Conservation (phyloP, 768 basidiomycete genomes). For the Collybia sp. region DNA sequence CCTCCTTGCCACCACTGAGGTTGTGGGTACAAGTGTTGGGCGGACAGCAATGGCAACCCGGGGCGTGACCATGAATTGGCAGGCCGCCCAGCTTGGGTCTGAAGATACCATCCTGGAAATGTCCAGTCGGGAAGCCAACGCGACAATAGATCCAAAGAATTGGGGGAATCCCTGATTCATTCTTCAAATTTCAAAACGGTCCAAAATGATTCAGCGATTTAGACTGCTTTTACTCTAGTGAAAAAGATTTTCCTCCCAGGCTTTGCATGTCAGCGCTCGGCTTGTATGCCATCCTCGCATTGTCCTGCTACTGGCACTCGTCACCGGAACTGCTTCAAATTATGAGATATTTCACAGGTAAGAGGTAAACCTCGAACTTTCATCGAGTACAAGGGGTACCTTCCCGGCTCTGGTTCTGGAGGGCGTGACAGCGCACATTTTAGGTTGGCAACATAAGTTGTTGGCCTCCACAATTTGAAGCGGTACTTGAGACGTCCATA, state of each 20-base stretch:
- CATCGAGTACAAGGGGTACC: constrained; percentile 30
- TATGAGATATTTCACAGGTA: too few species aligned
- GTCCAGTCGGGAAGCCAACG: too few species aligned
- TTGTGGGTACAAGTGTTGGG: too few species aligned
- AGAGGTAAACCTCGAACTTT: constrained; percentile 27
- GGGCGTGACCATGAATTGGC: too few species aligned
- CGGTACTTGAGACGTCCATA: constrained; percentile 10
- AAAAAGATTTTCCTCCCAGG: constrained; percentile 83
- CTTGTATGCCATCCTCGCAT: constrained; percentile 38
- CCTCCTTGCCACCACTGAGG: too few species aligned
- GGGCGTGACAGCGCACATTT: constrained; percentile 10
- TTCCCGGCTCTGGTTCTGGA: constrained; percentile 4
- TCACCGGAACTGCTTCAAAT: too few species aligned
- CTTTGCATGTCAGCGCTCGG: constrained; percentile 70
- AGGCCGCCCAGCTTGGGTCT: too few species aligned
- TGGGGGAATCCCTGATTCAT: constrained; percentile 16
- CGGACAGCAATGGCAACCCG: too few species aligned
- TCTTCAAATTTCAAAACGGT: constrained; percentile 37
- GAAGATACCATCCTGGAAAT: too few species aligned
- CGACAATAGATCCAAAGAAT: too few species aligned
- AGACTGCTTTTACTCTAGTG: constrained; percentile 71
- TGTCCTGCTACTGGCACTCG: constrained; percentile 45
- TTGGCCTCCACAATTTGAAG: constrained; percentile 11
- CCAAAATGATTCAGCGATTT: neutral
- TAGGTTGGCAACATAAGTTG: constrained; percentile 8